Conservation (phyloP, 768 basidiomycete species). For the Tricholoma saponaceum region DNA sequence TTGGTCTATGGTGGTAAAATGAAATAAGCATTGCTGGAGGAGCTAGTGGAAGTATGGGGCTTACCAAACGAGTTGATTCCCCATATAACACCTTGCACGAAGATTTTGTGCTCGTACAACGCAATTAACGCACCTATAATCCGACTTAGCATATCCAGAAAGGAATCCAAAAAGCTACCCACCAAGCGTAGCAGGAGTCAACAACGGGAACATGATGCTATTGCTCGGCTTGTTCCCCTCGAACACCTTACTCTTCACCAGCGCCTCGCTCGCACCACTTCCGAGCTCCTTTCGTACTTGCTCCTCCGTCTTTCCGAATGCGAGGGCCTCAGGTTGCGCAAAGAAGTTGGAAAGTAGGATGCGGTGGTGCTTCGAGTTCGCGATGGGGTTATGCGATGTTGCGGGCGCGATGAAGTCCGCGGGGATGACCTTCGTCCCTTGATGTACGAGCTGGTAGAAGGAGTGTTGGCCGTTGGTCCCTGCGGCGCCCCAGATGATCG, state of each 20-base stretch:
- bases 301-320: conserved; percentile 95
- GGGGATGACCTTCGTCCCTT: conserved; percentile 90
- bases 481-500: conserved; percentile 98
- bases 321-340: conserved; percentile 95
- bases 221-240: conserved; percentile 97
- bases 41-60: conserved; percentile 16
- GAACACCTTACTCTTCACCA: conserved; percentile 97
- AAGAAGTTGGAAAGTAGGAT: conserved; percentile 98
- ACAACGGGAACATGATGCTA: conserved; percentile 89
- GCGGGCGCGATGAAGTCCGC: conserved; percentile 91
- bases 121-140: conserved; percentile 70
- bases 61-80: conserved; percentile 97
- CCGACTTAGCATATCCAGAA: neutral
- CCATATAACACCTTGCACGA: conserved; percentile 96
- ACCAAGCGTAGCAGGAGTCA: conserved; percentile 89
- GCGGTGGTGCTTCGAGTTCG: conserved; percentile 87
- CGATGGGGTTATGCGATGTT: conserved; percentile 87
- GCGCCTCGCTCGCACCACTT: conserved; percentile 67
- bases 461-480: conserved; percentile 99
- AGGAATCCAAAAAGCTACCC: conserved; percentile 15
- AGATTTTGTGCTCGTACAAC: conserved; percentile 98
- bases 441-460: conserved; percentile 97
- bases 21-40: neutral
- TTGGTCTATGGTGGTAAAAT: conserved; percentile 63
- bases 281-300: conserved; percentile 71